phyloP scores from a whole-genome alignment of 495 filamentous ascomycete genomes.

The Neurospora sp. region DNA sequence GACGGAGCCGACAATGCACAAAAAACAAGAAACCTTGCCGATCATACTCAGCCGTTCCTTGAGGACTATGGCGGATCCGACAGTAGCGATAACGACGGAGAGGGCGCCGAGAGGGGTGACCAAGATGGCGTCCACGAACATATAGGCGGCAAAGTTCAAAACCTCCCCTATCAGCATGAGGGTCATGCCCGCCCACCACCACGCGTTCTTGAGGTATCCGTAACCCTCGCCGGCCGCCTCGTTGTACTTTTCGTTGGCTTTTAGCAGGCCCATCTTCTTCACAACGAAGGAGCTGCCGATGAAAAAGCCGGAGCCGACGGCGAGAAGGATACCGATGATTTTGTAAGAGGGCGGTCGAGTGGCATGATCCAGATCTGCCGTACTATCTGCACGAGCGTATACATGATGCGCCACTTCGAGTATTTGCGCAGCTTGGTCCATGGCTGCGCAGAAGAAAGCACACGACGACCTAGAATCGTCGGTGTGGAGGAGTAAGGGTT shows the following conservation, averaged over 20 bases:
- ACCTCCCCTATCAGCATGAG: conserved; percentile 96
- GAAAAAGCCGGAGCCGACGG: conserved; percentile 81
- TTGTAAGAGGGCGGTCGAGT: conserved; percentile 54
- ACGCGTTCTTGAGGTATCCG: conserved; percentile 91
- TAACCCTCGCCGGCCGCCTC: conserved; percentile 96
- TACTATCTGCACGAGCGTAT: conserved; percentile 29
- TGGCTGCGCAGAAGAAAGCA: conserved; percentile 14
- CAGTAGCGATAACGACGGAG: conserved; percentile 86
- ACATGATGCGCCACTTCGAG: conserved; percentile 32
- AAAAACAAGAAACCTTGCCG: conserved; percentile 90
- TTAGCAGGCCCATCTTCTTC: conserved; percentile 86
- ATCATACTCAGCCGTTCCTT: conserved; percentile 94
- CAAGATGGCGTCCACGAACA: conserved; percentile 93
- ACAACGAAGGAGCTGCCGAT: conserved; percentile 94
- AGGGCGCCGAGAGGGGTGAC: conserved; percentile 94
- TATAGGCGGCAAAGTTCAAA: conserved; percentile 96
- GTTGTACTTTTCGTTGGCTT: conserved; percentile 91
- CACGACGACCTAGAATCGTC: conserved; percentile 14
- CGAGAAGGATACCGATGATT: conserved; percentile 75
- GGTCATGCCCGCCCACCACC: conserved; percentile 95
- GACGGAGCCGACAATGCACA: conserved; percentile 87
- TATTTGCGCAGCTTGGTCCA: conserved; percentile 31
- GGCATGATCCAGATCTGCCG: conserved; percentile 1
- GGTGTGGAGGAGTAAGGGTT: not conserved
- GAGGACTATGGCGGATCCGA: conserved; percentile 90